Conservation (phyloP, 768 basidiomycete genomes). For the Mycena haematopus region DNA sequence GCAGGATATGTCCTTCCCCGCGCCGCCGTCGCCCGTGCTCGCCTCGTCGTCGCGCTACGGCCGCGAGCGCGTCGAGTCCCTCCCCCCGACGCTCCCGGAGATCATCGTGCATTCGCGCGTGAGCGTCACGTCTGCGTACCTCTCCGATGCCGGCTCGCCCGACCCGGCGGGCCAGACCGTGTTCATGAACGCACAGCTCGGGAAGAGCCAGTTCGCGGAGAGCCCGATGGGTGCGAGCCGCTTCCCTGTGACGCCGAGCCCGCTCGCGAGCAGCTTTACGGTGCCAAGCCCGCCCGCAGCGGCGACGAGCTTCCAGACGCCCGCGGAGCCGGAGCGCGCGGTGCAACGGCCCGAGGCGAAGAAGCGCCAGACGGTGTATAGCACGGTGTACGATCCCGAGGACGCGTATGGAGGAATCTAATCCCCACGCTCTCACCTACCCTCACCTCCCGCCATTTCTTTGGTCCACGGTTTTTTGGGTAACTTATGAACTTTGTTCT, state of each 20-base stretch:
- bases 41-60: constrained; percentile 38
- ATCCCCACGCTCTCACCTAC: constrained; percentile 18
- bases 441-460: not conserved
- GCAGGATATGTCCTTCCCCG: constrained; percentile 45
- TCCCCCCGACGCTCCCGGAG: constrained; percentile 61
- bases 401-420: constrained; percentile 77
- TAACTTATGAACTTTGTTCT: not conserved
- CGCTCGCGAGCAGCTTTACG: constrained; percentile 44
- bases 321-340: constrained; percentile 25
- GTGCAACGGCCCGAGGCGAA: constrained; percentile 18
- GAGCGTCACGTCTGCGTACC: constrained; percentile 41
- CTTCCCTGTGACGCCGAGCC: constrained; percentile 49
- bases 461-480: not conserved
- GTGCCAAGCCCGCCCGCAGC: constrained; percentile 26
- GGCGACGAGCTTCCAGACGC: constrained; percentile 7
- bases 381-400: constrained; percentile 64
- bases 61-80: constrained; percentile 49
- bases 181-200: constrained; percentile 1
- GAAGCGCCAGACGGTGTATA: constrained; percentile 47
- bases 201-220: constrained; percentile 2
- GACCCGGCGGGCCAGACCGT: constrained; percentile 25
- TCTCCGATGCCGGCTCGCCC: constrained; percentile 32
- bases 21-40: constrained; percentile 44
- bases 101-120: constrained; percentile 52
- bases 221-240: constrained; percentile 34